phyloP scores from a whole-genome alignment of 2,329 filamentous ascomycete genomes.

The Mycogone perniciosa region DNA sequence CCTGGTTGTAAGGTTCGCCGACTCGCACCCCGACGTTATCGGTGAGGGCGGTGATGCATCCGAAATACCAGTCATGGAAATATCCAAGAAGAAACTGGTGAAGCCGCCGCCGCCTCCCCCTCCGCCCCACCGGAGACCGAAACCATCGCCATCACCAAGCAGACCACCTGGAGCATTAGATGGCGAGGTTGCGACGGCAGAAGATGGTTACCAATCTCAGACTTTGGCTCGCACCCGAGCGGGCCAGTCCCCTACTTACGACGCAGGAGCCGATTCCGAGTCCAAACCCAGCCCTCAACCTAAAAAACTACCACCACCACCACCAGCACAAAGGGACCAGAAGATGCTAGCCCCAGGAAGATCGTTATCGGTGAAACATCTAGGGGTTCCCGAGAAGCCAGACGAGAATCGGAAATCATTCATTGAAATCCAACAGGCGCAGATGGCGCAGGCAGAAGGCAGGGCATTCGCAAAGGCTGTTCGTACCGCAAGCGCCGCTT shows the following conservation, averaged over 20 bases:
- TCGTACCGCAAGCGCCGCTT: slow-evolving; percentile 28
- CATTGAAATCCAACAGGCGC: slow-evolving; percentile 51
- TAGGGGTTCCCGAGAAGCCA: slow-evolving; percentile 34
- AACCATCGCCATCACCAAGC: slow-evolving; percentile 11
- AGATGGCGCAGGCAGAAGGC: slow-evolving; percentile 57
- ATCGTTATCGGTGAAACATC: slow-evolving; percentile 33
- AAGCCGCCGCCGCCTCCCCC: slow-evolving; percentile 30
- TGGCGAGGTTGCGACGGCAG: slow-evolving; percentile 7
- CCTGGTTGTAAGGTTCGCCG: slow-evolving; percentile 66
- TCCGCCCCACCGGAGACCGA: slow-evolving; percentile 18
- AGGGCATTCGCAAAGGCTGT: slow-evolving; percentile 49
- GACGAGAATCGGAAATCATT: slow-evolving; percentile 52
- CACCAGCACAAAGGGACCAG: background rate
- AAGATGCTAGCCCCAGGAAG: slow-evolving; percentile 27
- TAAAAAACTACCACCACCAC: slow-evolving; percentile 11
- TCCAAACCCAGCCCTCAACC: slow-evolving; percentile 4
- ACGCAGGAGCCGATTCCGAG: slow-evolving; percentile 14
- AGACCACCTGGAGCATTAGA: background rate
- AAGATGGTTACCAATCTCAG: slow-evolving; percentile 46
- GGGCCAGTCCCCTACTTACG: slow-evolving; percentile 37
- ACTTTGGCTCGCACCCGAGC: slow-evolving; percentile 54
- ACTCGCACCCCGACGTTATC: slow-evolving; percentile 71
- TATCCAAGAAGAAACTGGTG: slow-evolving; percentile 52
- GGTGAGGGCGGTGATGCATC: slow-evolving; percentile 89
- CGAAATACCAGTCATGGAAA: slow-evolving; percentile 63